Base-by-base conservation (phyloP, 2,329 filamentous ascomycete species). In the Xylaria sp. region DNA sequence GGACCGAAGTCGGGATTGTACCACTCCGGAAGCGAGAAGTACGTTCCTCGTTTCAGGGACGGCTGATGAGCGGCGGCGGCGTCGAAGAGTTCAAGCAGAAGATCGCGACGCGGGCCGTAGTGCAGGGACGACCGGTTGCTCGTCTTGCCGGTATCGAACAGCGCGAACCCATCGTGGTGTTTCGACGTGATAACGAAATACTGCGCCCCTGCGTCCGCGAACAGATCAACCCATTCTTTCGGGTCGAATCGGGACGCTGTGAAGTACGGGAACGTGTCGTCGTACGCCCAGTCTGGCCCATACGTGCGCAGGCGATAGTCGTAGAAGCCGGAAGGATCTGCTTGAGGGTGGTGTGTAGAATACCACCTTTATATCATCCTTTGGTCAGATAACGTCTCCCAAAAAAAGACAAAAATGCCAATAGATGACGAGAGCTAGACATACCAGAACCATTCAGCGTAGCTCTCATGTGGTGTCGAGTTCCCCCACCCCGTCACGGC, bases 401-500 rank as follows among this genome's bases (percentile, higher is more conserved):
- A 33, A 11, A 11, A 37, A 21, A 27, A 11, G 11, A 1, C 17
- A 21, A 4, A 4, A 23, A 19, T 15, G 1, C 4, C 2, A n/a
- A 23, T 33, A 35, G 3, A 46, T 33, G 3, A 5, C 9, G n/a
- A 6, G 4, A 13, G 15, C 7, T 17, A n/a, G 27, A 62, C 71
- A 77, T 79, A 85, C 83, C 83, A 86, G 72, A 76, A 79, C 77
- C 78, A 80, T 64, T 81, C 79, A 0, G 78, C 76, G 51, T 80
- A 80, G 27, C 72, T 75, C 63, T 81, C 78, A 52, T 77, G 67
- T 1, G 73, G 70, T 2, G 72, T 71, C 4, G 74, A 74, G 64
- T 79, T 79, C 3, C 84, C 85, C 83, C 84, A 87, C 3, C 80
- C 83, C 0, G 84, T 81, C 0, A 86, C 83, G 0, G 82, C 72